Base-by-base conservation (phyloP, 1,139 yeast genomes). In the Saccharomycopsis crataegensis region DNA sequence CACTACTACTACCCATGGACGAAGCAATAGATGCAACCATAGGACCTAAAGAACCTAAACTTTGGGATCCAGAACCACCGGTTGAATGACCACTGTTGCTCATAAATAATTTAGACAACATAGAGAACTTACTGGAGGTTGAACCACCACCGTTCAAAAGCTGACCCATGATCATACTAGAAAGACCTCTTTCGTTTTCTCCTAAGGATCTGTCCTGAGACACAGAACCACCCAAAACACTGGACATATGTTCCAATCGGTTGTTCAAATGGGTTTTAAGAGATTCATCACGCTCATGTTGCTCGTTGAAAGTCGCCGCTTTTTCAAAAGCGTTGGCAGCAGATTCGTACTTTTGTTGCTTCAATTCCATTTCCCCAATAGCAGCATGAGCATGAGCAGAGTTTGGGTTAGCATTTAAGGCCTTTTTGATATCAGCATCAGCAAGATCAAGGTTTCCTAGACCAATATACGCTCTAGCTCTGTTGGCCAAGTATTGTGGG, bases 141-240 rank as follows among this genome's bases (percentile, higher is more conserved):
- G 56, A 52, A 8, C 54, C 54, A 14, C 49, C 49, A 17, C 42
- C 37, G 22, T 45, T 43, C 22, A 47, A 14, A 8, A 55, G 44
- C 37, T 46, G 54, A 45, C 38, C 37, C 48, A 53, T 42, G 17
- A 54, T 33, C 34, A 53, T 38, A 32, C 28, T n/a, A 14, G 48
- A 40, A 6, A 55, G 33, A n/a, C 56, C 56, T 41, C 51, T 50
- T 50, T 55, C 58, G n/a, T 53, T 48, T 11, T 50, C 53, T 7
- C 58, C 58, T 22, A 53, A 47, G 11, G 54, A 17, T 38, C 56
- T 32, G 36, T 55, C 58, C 38, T 55, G 45, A 17, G 44, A 28
- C 14, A 55, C 58, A 11, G 58, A 55, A 12, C 43, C 46, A 12
- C 49, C 56, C 31, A 55, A 43, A 16, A 46, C 33, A 12, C 34